Base-by-base conservation (phyloP, 83 land plant species). In the Thuja plicata region DNA sequence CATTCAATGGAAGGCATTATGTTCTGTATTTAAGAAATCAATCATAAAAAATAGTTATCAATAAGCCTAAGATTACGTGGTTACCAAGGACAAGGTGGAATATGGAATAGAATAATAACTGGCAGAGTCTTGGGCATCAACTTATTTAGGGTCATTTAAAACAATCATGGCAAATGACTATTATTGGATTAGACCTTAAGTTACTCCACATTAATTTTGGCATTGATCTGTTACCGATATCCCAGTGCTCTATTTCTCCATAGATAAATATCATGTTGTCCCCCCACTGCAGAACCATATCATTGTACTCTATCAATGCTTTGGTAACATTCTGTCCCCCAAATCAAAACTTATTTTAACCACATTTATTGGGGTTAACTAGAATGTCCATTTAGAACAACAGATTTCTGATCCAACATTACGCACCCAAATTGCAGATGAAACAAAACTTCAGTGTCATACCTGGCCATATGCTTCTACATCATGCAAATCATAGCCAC, bases 401-500 rank as follows among this genome's bases (percentile, higher is more conserved):
- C 50, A 46, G 54, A 30, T 46, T 83, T n/a, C 43, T 5, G 30
- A 16, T 48, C 60, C 21, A 84, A 50, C 37, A 50, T 32, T 2
- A 12, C 5, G 86, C 86, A 74, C 19, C 37, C 84, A 38, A 30
- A 79, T 38, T 87, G 50, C n/a, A 57, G 27, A 88, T 41, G 11
- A 35, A 79, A 88, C 35, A 52, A 37, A 13, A 8, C 38, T 34
- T 41, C 38, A 89, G 88, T 1, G 34, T 12, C 70, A 27, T 89
- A 97, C 99, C 98, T 99, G 95, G 12, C 99, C 99, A 89, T 99
- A 99, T 16, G 91, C 84, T 48, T 94, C 82, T 4, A 99, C 97
- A 88, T 93, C 98, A 90, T 99, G 99, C 41, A 99, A 93, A 94
- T 99, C 99, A 91, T 99, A 99, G 79, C 99, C 99, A 78, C 99